A percentile compares a stretch with the other conserved stretches of the same genome.
These are phyloP conservation scores for Cyphellophora europaea DNA, from an alignment of 2,329 filamentous ascomycete genomes.

Conservation along the genomic window DNA sequence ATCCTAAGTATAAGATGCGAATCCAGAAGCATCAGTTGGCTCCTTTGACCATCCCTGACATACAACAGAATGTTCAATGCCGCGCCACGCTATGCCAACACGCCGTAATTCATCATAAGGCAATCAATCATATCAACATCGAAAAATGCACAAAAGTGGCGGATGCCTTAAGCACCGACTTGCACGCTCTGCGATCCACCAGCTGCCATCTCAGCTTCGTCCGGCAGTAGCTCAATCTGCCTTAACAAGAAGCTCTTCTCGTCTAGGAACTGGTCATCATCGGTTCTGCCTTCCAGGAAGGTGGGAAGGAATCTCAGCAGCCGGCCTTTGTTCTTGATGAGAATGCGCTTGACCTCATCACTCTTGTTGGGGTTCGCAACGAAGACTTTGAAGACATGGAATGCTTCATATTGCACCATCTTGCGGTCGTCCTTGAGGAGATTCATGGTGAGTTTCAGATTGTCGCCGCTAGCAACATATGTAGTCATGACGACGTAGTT, in stretches of 20 bases:
- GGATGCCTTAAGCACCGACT: slow-evolving; percentile 1
- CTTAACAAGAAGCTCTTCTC: slow-evolving; percentile 96
- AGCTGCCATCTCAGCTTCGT: slow-evolving; percentile 4
- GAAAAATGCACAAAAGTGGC: background rate
- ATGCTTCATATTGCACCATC: slow-evolving; percentile 99
- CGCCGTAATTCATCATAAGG: background rate
- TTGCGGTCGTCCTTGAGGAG: slow-evolving; percentile 87
- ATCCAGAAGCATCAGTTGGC: no score
- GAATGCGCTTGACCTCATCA: slow-evolving; percentile 86
- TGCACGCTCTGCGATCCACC: slow-evolving; percentile 1
- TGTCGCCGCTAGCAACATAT: slow-evolving; percentile 90
- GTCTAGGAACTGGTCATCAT: slow-evolving; percentile 97
- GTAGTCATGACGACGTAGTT: slow-evolving; percentile 98
- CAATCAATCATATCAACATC: background rate
- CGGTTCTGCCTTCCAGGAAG: slow-evolving; percentile 88
- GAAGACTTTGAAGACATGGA: slow-evolving; percentile 99
- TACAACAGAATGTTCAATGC: background rate
- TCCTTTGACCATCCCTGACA: no score
- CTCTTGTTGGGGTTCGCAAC: slow-evolving; percentile 98
- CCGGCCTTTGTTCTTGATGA: slow-evolving; percentile 92
- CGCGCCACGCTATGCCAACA: slow-evolving; percentile 1
- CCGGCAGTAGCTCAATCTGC: slow-evolving; percentile 55
- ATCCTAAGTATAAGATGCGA: background rate
- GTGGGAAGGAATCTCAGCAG: slow-evolving; percentile 79
- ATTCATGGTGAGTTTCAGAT: slow-evolving; percentile 98